Percentiles rank a stretch among this genome's conserved stretches.
These are phyloP conservation scores for Apiospora phragmitis DNA, from an alignment of 2,329 filamentous ascomycete genomes.

Conservation along the genomic window DNA sequence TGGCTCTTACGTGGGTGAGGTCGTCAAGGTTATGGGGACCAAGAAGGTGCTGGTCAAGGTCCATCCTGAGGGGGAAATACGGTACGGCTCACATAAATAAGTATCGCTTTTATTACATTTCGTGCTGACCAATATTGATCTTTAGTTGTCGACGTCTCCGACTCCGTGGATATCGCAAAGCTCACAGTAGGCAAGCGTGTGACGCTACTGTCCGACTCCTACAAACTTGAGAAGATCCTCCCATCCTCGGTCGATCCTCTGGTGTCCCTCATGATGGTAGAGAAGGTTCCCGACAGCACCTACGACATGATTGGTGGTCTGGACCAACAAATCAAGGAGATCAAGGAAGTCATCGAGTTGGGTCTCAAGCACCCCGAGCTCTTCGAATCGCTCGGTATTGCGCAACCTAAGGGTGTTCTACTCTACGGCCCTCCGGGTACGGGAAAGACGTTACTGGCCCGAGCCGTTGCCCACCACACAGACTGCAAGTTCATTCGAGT, in stretches of 20 bases:
- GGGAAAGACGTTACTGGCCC: constrained; percentile 91
- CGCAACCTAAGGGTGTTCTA: constrained; percentile 95
- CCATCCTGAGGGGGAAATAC: constrained; percentile 99
- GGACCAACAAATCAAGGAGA: constrained; percentile 99
- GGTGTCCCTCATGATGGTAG: constrained; percentile 99
- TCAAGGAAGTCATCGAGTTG: constrained; percentile 99
- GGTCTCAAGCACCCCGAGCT: constrained; percentile 97
- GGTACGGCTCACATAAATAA: constrained; percentile 53
- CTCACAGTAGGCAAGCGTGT: constrained; percentile 97
- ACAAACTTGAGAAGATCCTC: constrained; percentile 98
- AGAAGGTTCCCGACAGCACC: constrained; percentile 98
- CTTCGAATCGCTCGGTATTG: constrained; percentile 98
- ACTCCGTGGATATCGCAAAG: constrained; percentile 91
- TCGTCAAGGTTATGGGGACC: constrained; percentile 99
- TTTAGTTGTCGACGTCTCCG: constrained; percentile 90
- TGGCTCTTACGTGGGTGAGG: constrained; percentile 96
- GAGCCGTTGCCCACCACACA: constrained; percentile 96
- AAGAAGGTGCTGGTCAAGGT: constrained; percentile 99
- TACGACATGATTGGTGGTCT: constrained; percentile 99
- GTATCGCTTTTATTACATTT: too few relatives aligned
- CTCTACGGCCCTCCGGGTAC: constrained; percentile 96
- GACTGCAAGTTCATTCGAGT: constrained; percentile 99
- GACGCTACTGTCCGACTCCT: constrained; percentile 92
- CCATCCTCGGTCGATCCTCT: constrained; percentile 97
- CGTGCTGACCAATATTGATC: constrained; percentile 23